phyloP scores from a whole-genome alignment of 257 asterid genomes.

The Primulina eburnea region DNA sequence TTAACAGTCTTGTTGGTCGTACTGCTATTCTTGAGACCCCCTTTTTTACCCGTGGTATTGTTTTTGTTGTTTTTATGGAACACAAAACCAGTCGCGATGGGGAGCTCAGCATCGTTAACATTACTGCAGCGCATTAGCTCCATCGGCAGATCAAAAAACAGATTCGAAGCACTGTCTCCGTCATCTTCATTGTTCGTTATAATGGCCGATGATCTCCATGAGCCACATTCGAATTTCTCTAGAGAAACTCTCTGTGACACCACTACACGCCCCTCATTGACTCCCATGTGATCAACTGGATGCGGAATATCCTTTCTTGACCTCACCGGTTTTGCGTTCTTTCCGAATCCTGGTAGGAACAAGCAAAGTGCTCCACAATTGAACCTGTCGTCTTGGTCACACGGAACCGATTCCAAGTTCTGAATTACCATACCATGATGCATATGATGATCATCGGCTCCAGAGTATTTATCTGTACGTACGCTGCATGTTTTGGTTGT shows the following conservation, averaged over 20 bases:
- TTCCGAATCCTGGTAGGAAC: conserved; percentile 71
- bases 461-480: too few species aligned
- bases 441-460: background rate
- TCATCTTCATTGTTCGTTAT: conserved; percentile 36
- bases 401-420: background rate
- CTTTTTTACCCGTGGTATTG: conserved; percentile 36
- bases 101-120: conserved; percentile 48
- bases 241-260: conserved; percentile 65
- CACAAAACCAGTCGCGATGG: conserved; percentile 62
- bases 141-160: conserved; percentile 76
- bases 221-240: conserved; percentile 82
- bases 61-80: conserved; percentile 41
- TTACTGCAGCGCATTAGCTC: conserved; percentile 61
- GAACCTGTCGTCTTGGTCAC: conserved; percentile 36
- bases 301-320: conserved; percentile 32
- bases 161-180: conserved; percentile 36
- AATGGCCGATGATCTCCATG: conserved; percentile 66
- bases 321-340: conserved; percentile 41
- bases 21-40: conserved; percentile 50
- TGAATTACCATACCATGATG: background rate
- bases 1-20: background rate
- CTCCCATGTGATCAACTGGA: background rate
- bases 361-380: conserved; percentile 72
- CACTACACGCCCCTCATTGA: conserved; percentile 4
- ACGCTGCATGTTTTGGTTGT: too few species aligned